A percentile compares a stretch with the other conserved stretches of the same genome.
Evolutionary conservation across 352 stramenopile genomes (phyloP).

Genomic region (Globisporangium mamillatum): DNA sequence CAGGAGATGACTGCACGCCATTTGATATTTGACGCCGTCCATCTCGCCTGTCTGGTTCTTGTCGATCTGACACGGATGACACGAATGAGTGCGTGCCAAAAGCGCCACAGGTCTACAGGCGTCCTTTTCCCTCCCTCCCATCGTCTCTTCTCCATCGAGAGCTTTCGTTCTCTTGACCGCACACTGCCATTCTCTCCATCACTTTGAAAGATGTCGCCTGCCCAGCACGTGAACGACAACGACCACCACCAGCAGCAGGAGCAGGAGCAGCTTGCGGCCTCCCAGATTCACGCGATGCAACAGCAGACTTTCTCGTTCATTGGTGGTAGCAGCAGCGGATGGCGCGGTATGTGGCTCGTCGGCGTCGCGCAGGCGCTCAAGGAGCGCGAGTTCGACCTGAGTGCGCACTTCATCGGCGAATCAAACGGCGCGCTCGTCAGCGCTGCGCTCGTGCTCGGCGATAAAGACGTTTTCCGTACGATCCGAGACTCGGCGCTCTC

Average conservation of each 20-base stretch:
- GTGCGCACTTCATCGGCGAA: conserved; percentile 39
- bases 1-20: background rate
- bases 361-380: conserved; percentile 58
- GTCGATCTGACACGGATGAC: background rate
- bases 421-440: conserved; percentile 42
- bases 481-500: conserved; percentile 41
- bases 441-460: conserved; percentile 31
- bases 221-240: background rate
- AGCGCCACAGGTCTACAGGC: background rate
- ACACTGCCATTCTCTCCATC: background rate
- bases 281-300: background rate
- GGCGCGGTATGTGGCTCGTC: conserved; percentile 62
- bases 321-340: conserved; percentile 27
- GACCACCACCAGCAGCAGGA: background rate
- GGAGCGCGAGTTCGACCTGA: conserved; percentile 33
- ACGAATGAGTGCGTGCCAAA: background rate
- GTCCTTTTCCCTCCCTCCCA: background rate
- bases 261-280: background rate
- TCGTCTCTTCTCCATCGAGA: background rate
- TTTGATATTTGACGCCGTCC: too few species aligned
- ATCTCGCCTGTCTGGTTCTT: background rate
- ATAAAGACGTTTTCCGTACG: conserved; percentile 39
- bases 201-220: conserved; percentile 1
- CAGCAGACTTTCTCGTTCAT: conserved; percentile 43
- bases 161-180: background rate